Evolutionary conservation across 1,284 basidiomycete genomes (phyloP), one percentile per base, ranked within the genome.

Genomic region (Apiotrichum gracile): DNA sequence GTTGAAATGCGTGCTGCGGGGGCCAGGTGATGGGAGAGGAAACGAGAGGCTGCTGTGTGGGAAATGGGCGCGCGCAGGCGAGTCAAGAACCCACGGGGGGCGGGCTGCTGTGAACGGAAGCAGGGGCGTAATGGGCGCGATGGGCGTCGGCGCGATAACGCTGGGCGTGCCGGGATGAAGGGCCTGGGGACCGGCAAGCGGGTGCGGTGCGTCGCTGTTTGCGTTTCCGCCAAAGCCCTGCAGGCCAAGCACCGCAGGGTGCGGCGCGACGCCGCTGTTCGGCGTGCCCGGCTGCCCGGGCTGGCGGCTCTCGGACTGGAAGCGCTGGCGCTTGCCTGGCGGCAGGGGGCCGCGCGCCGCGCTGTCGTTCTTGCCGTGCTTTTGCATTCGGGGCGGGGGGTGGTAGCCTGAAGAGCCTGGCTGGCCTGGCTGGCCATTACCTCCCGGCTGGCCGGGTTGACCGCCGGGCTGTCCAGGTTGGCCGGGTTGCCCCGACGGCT

Each of bases 31-130:
- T 5, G 54, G 49, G 19, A 60, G 49, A 22, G 55, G 57, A 8
- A 58, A 37, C 0, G 46, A 52, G 22, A 57, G 29, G 24, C 51
- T 48, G 19, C 54, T 48, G 31, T 60, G 54, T 4, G 51, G 54
- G 19, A 58, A 56, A 25, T 55, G 57, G 5, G 51, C 49, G 21
- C 54, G 55, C 7, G 60, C 45, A 19, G 46, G 42, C 13, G 51
- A 48, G 35, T 59, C 57, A 13, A 57, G 48, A 25, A 55, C 48
- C 53, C 55, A 54, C 7, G 52, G 50, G 2, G 55, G 52, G 25
- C 31, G 31, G 13, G 27, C 29, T 17, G 38, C 27, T 5, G 34
- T 27, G 21, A 51, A 44, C 10, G 34, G 35, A 19, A 25, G 24
- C 24, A 26, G 24, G 17, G 46, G 35, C 4, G 46, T 47, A 25